These are phyloP conservation scores for Cutaneotrichosporon sp. DNA, from an alignment of 1,284 basidiomycete genomes.

Conservation along the genomic window DNA sequence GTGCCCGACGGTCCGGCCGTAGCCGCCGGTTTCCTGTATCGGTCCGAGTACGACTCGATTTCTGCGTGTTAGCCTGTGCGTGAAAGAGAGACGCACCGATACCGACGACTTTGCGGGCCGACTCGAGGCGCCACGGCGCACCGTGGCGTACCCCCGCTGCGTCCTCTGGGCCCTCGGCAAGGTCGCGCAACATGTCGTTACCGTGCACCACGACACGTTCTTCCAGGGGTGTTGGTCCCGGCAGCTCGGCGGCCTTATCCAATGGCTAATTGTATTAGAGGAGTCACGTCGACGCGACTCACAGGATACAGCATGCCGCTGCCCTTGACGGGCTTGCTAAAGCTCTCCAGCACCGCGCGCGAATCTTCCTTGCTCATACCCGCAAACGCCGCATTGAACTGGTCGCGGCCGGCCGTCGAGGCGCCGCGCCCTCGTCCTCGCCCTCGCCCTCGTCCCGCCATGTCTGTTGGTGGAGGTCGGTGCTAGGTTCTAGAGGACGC, in stretches of 20 bases:
- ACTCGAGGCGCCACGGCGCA: conserved; percentile 38
- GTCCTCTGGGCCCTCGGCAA: conserved; percentile 17
- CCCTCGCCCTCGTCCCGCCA: conserved; percentile 11
- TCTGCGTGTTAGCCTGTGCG: conserved; percentile 23
- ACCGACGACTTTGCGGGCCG: conserved; percentile 37
- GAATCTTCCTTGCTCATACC: conserved; percentile 24
- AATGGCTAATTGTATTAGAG: conserved; percentile 21
- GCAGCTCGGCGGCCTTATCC: conserved; percentile 26
- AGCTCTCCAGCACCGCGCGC: conserved; percentile 19
- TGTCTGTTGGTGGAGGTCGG: not conserved
- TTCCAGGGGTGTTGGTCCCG: conserved; percentile 25
- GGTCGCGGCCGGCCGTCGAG: conserved; percentile 14
- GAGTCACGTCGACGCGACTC: conserved; percentile 8
- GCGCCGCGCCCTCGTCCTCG: conserved; percentile 18
- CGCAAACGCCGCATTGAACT: conserved; percentile 21
- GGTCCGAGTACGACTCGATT: conserved; percentile 46
- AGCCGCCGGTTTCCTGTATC: conserved; percentile 17
- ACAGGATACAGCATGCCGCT: conserved; percentile 42
- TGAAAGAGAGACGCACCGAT: conserved; percentile 37
- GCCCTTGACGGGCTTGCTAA: conserved; percentile 24
- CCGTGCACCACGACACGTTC: conserved; percentile 20
- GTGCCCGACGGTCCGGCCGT: conserved; percentile 7
- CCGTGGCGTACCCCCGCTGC: conserved; percentile 5
- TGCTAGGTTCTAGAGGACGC: too few relatives aligned
- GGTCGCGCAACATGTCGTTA: conserved; percentile 19